Base-by-base conservation (phyloP, 2,329 filamentous ascomycete genomes). In the Penicillium sumatraense region DNA sequence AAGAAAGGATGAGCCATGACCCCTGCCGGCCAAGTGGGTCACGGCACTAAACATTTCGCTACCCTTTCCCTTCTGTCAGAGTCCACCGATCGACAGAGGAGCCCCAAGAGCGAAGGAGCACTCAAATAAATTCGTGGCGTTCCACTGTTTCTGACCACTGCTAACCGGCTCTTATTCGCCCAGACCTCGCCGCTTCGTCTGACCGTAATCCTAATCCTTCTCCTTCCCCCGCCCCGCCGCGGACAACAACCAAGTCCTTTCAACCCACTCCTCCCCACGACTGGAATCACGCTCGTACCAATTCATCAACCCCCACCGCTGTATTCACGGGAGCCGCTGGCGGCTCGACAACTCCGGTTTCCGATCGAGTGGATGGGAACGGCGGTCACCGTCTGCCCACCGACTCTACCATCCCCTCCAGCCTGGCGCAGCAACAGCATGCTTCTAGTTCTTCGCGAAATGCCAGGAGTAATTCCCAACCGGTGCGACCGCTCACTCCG, bases 241-340 rank as follows among this genome's bases (percentile, higher is more conserved):
- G 80, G 82, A 88, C 86, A 33, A 83, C 84, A 33, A 82, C 83
- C 41, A 85, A 87, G 66, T 77, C 88, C 23, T 84, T 89, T 81
- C 31, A 81, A 78, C 53, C 68, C 79, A 41, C 75, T 53, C 70
- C 75, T 51, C 78, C 76, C 51, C 78, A 51, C 79, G 84, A 62
- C 83, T 86, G 45, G 85, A 67, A 87, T 81, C 75, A 89, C 86
- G 89, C 72, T 68, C 85, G 88, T 62, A 85, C 88, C 52, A 90
- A 86, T 74, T 90, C 88, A 51, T 88, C 91, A 71, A 47, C 72
- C 84, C 42, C 75, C 85, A 54, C 83, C 81, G 58, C 83, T 81
- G 54, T 81, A 82, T 61, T 74, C 79, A 45, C 78, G 78, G 54
- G 77, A 81, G 59, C 75, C 81, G 59, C 76, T 69, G 70, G 60